Evolutionary conservation across 345 rosid species (phyloP).

Genomic region (Pelargonium nanum): DNA sequence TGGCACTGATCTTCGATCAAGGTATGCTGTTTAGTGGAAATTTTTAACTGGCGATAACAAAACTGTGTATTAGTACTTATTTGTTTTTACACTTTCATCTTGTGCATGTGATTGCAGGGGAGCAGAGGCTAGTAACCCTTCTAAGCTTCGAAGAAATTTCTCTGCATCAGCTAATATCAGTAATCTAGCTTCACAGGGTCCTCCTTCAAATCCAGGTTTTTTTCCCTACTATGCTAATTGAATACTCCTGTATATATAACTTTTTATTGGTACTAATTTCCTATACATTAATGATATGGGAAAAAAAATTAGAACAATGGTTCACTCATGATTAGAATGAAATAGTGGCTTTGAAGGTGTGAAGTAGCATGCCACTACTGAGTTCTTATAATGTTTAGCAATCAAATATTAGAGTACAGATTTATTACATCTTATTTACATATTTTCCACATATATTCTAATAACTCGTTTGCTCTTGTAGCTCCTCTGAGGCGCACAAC

Average conservation of each 20-base stretch:
- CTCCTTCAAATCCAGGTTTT: slow-evolving; percentile 44
- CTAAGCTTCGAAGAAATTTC: slow-evolving; percentile 58
- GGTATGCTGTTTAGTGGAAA: slow-evolving; percentile 22
- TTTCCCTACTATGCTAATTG: background rate
- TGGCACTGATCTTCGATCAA: slow-evolving; percentile 47
- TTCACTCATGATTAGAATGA: background rate
- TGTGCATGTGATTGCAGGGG: slow-evolving; percentile 21
- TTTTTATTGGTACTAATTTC: too few species aligned
- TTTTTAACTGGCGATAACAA: background rate
- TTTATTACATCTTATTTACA: background rate
- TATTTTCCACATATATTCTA: too few species aligned
- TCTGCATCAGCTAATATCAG: slow-evolving; percentile 61
- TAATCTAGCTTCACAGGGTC: slow-evolving; percentile 30
- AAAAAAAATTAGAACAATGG: background rate
- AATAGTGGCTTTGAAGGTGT: background rate
- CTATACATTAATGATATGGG: too few species aligned
- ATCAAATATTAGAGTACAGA: background rate
- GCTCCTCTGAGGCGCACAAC: slow-evolving; percentile 53
- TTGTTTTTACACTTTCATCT: background rate
- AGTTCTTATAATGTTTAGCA: background rate
- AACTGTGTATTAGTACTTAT: background rate
- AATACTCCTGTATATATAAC: too few species aligned
- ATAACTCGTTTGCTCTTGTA: slow-evolving; percentile 16
- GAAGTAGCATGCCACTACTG: background rate
- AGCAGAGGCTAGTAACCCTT: slow-evolving; percentile 30